Percentiles rank a stretch among this genome's conserved stretches.
Conservation (phyloP, 2,329 filamentous ascomycete species). For the Fusarium oxysporum region DNA sequence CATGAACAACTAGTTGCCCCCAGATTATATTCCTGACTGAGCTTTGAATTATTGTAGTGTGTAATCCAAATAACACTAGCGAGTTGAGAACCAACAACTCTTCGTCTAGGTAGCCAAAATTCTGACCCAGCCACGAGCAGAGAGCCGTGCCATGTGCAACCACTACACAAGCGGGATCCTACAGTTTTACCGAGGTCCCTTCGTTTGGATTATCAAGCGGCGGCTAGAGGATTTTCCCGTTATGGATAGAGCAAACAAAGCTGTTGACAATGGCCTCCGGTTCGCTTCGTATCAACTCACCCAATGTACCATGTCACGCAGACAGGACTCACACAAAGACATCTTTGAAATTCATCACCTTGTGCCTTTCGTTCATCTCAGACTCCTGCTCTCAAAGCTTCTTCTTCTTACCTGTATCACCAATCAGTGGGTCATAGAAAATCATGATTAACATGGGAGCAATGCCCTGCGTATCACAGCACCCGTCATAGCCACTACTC, state of each 20-base stretch:
- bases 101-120: slow-evolving; percentile 7
- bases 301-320: neutral
- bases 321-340: neutral
- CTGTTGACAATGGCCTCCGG: neutral
- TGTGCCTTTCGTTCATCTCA: neutral
- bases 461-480: slow-evolving; percentile 48
- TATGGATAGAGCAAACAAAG: neutral
- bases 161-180: slow-evolving; percentile 31
- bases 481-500: slow-evolving; percentile 52
- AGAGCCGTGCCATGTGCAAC: slow-evolving; percentile 41
- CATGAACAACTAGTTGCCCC: neutral
- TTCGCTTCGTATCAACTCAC: neutral
- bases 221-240: neutral
- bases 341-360: neutral
- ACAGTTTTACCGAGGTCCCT: slow-evolving; percentile 31
- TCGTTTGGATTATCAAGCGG: slow-evolving; percentile 21
- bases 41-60: neutral
- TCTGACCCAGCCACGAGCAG: slow-evolving; percentile 22
- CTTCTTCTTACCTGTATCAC: slow-evolving; percentile 20
- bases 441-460: slow-evolving; percentile 28
- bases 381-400: neutral
- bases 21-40: no score
- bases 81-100: neutral
- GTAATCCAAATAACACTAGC: neutral
- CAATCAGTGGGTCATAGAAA: slow-evolving; percentile 28